Evolutionary conservation across 768 basidiomycete species (phyloP).

Genomic region (Suillus subaureus): DNA sequence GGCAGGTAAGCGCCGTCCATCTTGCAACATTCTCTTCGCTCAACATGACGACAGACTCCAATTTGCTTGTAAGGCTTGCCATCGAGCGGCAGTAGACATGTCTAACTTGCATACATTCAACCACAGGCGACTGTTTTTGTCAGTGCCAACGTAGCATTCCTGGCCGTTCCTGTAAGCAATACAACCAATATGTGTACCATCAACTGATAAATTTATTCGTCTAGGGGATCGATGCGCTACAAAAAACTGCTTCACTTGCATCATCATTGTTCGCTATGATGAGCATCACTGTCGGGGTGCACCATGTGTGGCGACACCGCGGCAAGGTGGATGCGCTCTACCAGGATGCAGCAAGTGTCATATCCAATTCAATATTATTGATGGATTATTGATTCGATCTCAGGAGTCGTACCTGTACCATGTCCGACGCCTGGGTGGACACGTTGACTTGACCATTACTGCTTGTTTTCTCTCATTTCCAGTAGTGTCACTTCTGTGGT

Average conservation of each 20-base stretch:
- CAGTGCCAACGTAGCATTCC: too few relatives aligned
- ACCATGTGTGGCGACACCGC: constrained; percentile 24
- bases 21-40: background rate
- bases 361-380: too few relatives aligned
- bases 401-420: constrained; percentile 22
- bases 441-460: constrained; percentile 22
- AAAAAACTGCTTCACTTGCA: constrained; percentile 18
- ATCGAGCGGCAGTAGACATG: background rate
- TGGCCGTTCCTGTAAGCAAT: too few relatives aligned
- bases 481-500: constrained; percentile 26
- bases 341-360: constrained; percentile 19
- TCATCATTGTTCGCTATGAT: constrained; percentile 21
- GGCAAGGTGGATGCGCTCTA: constrained; percentile 14
- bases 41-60: constrained; percentile 18
- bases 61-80: constrained; percentile 17
- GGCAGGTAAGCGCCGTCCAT: constrained; percentile 21
- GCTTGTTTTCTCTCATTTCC: constrained; percentile 28
- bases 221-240: constrained; percentile 1
- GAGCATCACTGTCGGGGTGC: constrained; percentile 15
- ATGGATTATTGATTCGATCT: background rate
- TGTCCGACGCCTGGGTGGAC: constrained; percentile 9
- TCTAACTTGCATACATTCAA: too few relatives aligned
- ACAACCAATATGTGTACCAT: background rate
- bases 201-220: background rate
- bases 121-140: too few relatives aligned